These are phyloP conservation scores for Lipomyces starkeyi DNA, from an alignment of 805 yeast genomes.

Conservation along the genomic window DNA sequence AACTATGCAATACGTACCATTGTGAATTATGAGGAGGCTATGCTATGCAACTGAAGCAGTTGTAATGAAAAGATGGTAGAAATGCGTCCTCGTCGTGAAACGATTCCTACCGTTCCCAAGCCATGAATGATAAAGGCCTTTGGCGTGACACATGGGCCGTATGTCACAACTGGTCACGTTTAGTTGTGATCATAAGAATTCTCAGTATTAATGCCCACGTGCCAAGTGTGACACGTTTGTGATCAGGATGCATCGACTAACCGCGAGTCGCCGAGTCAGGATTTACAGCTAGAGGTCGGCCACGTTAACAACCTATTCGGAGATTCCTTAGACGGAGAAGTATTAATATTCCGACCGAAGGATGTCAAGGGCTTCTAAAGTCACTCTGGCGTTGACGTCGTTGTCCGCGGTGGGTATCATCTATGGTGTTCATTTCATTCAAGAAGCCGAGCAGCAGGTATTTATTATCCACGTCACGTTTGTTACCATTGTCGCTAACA, in stretches of 20 bases:
- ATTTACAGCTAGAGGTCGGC: not conserved
- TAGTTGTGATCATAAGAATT: too few relatives aligned
- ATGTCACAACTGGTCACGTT: too few relatives aligned
- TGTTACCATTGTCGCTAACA: not conserved
- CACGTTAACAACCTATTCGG: not conserved
- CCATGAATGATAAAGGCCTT: not conserved
- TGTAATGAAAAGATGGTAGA: not conserved
- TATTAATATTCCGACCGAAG: not conserved
- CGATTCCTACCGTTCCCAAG: too few relatives aligned
- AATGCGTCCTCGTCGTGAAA: not conserved
- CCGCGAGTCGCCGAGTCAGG: too few relatives aligned
- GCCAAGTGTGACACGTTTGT: too few relatives aligned
- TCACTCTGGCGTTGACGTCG: constrained; percentile 30
- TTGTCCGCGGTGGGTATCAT: constrained; percentile 29
- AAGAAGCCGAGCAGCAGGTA: constrained; percentile 37
- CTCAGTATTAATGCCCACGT: too few relatives aligned
- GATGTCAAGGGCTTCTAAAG: constrained; percentile 38
- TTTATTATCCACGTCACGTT: not conserved
- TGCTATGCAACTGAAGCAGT: not conserved
- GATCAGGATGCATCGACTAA: too few relatives aligned
- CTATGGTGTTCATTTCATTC: constrained; percentile 38
- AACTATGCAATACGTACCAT: not conserved
- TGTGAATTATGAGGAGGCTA: not conserved
- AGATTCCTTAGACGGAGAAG: not conserved
- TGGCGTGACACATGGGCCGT: not conserved